Evolutionary conservation across 352 stramenopile species (phyloP).

Genomic region (Phytophthora aleatoria): DNA sequence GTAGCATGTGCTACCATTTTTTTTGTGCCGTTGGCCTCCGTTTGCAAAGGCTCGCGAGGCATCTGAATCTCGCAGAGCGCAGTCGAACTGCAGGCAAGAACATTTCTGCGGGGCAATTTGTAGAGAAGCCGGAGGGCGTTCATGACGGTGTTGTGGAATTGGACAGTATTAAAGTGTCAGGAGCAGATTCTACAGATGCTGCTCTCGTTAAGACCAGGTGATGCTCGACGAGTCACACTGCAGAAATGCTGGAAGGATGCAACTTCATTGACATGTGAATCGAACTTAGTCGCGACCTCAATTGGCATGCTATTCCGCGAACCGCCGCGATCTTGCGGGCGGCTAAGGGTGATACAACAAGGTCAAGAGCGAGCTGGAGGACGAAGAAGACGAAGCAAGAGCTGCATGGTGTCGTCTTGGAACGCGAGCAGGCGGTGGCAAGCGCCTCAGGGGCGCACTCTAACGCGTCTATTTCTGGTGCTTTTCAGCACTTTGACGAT

Average conservation of each 20-base stretch:
- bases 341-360: not conserved
- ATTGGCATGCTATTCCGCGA: not conserved
- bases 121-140: too few relatives aligned
- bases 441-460: not conserved
- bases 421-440: not conserved
- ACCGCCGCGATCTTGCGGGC: not conserved
- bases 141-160: not conserved
- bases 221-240: too few relatives aligned
- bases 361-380: not conserved
- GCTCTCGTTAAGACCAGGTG: not conserved
- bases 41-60: too few relatives aligned
- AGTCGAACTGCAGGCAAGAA: too few relatives aligned
- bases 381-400: not conserved
- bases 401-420: not conserved
- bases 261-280: not conserved
- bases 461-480: not conserved
- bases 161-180: not conserved
- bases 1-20: too few relatives aligned
- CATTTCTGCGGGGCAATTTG: too few relatives aligned
- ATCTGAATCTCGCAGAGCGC: too few relatives aligned
- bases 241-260: not conserved
- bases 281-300: not conserved
- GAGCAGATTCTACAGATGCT: not conserved
- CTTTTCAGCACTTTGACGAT: not conserved
- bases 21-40: too few relatives aligned